A percentile compares a stretch with the other conserved stretches of the same genome.
Conservation (phyloP, 768 basidiomycete genomes). For the Auricularia heimuer region DNA sequence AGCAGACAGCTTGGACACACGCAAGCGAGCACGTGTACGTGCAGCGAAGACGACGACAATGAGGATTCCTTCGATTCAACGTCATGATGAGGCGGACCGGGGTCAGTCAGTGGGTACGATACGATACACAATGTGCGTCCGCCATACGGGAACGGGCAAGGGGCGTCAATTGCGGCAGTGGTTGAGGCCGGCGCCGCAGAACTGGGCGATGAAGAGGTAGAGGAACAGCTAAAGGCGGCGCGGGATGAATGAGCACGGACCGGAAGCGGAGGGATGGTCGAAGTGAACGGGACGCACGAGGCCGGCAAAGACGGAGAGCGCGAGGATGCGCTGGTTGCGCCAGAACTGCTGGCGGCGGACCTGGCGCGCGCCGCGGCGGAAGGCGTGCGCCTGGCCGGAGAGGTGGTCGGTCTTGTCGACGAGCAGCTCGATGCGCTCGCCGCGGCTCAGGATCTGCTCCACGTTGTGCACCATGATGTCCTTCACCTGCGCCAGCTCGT, state of each 20-base stretch:
- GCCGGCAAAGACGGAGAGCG: conserved; percentile 59
- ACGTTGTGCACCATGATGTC: conserved; percentile 99
- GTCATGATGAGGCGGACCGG: no score
- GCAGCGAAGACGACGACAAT: no score
- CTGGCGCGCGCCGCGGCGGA: conserved; percentile 78
- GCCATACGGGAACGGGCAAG: no score
- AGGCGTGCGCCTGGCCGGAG: conserved; percentile 89
- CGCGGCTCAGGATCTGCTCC: conserved; percentile 87
- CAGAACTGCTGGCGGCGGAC: conserved; percentile 79
- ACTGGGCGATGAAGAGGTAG: conserved; percentile 78
- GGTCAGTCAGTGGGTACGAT: no score
- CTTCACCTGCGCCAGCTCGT: conserved; percentile 82
- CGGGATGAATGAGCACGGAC: conserved; percentile 8
- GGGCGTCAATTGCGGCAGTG: conserved; percentile 34
- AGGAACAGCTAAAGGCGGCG: conserved; percentile 45
- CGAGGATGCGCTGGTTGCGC: conserved; percentile 65
- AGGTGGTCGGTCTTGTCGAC: conserved; percentile 97
- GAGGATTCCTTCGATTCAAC: no score
- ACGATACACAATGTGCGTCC: no score
- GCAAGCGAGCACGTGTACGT: no score
- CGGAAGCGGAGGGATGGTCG: no score
- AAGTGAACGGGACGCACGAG: conserved; percentile 36
- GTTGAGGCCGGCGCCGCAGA: conserved; percentile 75
- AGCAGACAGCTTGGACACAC: no score
- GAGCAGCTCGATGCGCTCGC: conserved; percentile 90